Evolutionary conservation across 2,329 filamentous ascomycete species (phyloP).

Genomic region (Epicoccum nigrum): DNA sequence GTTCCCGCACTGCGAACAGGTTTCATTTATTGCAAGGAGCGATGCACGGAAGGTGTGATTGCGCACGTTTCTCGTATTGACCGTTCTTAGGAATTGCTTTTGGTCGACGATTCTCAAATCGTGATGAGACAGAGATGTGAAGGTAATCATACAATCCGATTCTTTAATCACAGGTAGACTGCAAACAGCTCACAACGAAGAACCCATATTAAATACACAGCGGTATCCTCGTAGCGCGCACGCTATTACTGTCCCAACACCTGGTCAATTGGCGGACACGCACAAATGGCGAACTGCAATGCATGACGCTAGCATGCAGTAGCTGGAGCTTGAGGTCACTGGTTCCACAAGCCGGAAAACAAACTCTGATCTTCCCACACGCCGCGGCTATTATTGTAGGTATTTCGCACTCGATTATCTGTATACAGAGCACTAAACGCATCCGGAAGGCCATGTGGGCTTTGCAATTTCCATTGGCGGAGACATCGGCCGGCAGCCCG

Average conservation of each 20-base stretch:
- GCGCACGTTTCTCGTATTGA: background rate
- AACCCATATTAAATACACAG: background rate
- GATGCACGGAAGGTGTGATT: too few relatives aligned
- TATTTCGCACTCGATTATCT: too few relatives aligned
- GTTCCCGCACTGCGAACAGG: background rate
- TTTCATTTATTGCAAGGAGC: too few relatives aligned
- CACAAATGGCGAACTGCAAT: background rate
- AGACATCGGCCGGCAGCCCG: too few relatives aligned
- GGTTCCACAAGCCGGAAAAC: background rate
- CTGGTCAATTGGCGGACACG: too few relatives aligned
- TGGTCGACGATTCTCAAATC: background rate
- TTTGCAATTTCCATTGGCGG: too few relatives aligned
- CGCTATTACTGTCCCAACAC: constrained; percentile 6
- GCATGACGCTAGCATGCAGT: constrained; percentile 13
- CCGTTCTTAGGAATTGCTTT: background rate
- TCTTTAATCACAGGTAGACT: background rate
- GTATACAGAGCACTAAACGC: too few relatives aligned
- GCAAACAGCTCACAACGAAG: background rate
- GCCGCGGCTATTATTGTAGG: background rate
- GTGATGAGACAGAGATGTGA: background rate
- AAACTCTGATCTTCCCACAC: background rate
- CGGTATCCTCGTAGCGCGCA: background rate
- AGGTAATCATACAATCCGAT: background rate
- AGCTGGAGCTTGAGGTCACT: background rate
- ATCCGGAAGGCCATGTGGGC: too few relatives aligned